Conservation (phyloP, 257 asterid genomes). For the Penstemon newberryi region DNA sequence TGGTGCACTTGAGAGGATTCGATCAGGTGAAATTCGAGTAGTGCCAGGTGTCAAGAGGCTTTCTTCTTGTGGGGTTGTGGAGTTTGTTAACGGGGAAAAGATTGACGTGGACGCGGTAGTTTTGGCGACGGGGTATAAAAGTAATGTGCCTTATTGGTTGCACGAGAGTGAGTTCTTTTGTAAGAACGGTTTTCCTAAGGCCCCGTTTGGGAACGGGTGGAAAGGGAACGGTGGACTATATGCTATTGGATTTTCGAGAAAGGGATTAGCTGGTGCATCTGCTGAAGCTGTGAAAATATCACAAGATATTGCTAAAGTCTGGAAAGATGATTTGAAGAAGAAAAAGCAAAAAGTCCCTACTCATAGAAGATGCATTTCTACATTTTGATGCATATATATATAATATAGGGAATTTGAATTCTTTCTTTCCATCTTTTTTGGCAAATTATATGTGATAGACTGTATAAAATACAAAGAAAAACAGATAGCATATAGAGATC, state of each 20-base stretch:
- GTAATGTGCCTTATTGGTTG: slow-evolving; percentile 68
- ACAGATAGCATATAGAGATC: slow-evolving; percentile 42
- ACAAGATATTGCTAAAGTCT: slow-evolving; percentile 50
- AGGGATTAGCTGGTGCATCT: slow-evolving; percentile 67
- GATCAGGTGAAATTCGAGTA: slow-evolving; percentile 52
- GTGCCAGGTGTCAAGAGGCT: slow-evolving; percentile 54
- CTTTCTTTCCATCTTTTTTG: slow-evolving; percentile 23
- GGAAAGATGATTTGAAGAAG: slow-evolving; percentile 55
- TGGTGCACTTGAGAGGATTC: slow-evolving; percentile 60
- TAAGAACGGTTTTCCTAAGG: slow-evolving; percentile 53
- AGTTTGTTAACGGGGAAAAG: slow-evolving; percentile 47
- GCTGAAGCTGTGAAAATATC: slow-evolving; percentile 61
- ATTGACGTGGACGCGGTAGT: slow-evolving; percentile 52
- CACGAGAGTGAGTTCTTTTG: slow-evolving; percentile 56
- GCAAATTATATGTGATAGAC: neutral
- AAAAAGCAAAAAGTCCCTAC: slow-evolving; percentile 50
- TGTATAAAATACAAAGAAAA: neutral
- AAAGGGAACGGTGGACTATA: slow-evolving; percentile 63
- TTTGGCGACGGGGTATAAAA: slow-evolving; percentile 64
- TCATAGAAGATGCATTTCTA: slow-evolving; percentile 60
- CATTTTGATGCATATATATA: slow-evolving; percentile 28
- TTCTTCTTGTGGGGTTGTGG: slow-evolving; percentile 32
- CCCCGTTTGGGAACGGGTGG: slow-evolving; percentile 69
- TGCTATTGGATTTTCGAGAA: slow-evolving; percentile 68
- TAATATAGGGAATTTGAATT: neutral